A percentile compares a stretch with the other conserved stretches of the same genome.
These are phyloP conservation scores for Austroboletus novae-zelandiae DNA, from an alignment of 1,284 basidiomycete species.

Conservation along the genomic window DNA sequence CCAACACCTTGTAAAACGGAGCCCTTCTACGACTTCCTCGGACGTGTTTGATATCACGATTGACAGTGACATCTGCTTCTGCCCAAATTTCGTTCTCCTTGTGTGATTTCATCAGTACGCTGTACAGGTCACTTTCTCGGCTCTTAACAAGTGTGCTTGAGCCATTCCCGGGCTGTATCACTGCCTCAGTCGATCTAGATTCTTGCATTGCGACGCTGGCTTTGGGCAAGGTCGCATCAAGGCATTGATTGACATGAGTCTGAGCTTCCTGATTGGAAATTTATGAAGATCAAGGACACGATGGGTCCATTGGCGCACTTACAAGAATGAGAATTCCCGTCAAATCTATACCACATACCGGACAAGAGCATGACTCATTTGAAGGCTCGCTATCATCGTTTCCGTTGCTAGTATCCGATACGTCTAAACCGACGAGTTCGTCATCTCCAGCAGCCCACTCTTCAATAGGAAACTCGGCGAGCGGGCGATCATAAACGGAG, in stretches of 20 bases:
- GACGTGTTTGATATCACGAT: slow-evolving; percentile 44
- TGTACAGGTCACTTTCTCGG: slow-evolving; percentile 54
- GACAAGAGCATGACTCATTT: slow-evolving; percentile 28
- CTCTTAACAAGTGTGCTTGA: slow-evolving; percentile 11
- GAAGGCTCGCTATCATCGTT: slow-evolving; percentile 12
- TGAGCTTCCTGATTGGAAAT: slow-evolving; percentile 39
- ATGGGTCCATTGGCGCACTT: slow-evolving; percentile 10
- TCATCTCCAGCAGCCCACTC: slow-evolving; percentile 67
- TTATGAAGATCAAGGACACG: not conserved
- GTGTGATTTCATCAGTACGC: slow-evolving; percentile 78
- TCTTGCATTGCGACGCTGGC: not conserved
- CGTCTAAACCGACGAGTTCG: slow-evolving; percentile 39
- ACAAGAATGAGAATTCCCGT: slow-evolving; percentile 30
- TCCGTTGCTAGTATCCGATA: slow-evolving; percentile 24
- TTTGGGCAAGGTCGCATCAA: slow-evolving; percentile 32
- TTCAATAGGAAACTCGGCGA: slow-evolving; percentile 26
- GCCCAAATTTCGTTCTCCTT: slow-evolving; percentile 84
- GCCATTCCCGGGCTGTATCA: not conserved
- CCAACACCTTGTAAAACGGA: slow-evolving; percentile 94
- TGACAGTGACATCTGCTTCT: slow-evolving; percentile 62
- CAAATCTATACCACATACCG: slow-evolving; percentile 38
- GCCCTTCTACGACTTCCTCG: slow-evolving; percentile 70
- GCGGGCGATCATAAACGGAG: not conserved
- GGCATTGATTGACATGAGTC: slow-evolving; percentile 50
- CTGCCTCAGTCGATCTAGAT: not conserved